Evolutionary conservation across 768 basidiomycete genomes (phyloP).

Genomic region (Exsudoporus frostii): DNA sequence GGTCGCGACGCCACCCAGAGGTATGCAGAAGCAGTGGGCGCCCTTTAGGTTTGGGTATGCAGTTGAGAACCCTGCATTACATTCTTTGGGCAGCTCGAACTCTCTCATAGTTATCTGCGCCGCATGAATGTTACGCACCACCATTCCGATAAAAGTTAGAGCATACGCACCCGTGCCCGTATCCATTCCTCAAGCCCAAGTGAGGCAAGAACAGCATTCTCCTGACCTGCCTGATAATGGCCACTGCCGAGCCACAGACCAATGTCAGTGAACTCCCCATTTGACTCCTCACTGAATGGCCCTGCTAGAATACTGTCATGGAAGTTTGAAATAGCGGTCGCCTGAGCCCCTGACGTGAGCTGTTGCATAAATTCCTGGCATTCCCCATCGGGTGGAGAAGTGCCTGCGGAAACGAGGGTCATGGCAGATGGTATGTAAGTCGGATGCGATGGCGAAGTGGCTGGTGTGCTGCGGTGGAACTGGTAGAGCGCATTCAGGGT

Average conservation of each 20-base stretch:
- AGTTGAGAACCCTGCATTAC: slow-evolving; percentile 7
- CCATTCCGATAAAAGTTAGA: slow-evolving; percentile 4
- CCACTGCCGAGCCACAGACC: slow-evolving; percentile 51
- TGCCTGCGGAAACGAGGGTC: slow-evolving; percentile 9
- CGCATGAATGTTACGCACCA: slow-evolving; percentile 7
- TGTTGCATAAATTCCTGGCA: slow-evolving; percentile 11
- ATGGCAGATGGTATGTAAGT: slow-evolving; percentile 14
- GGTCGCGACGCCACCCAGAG: slow-evolving; percentile 21
- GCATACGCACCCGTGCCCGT: slow-evolving; percentile 8
- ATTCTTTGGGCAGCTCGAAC: slow-evolving; percentile 12
- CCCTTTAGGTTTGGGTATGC: slow-evolving; percentile 11
- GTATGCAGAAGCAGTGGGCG: slow-evolving; percentile 12
- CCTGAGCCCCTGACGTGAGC: slow-evolving; percentile 40
- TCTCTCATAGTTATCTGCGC: slow-evolving; percentile 14
- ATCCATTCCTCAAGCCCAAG: slow-evolving; percentile 32
- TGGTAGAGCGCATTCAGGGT: slow-evolving; percentile 10
- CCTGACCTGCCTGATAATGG: slow-evolving; percentile 29
- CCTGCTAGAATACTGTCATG: slow-evolving; percentile 56
- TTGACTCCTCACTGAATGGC: slow-evolving; percentile 42
- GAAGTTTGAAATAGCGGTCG: slow-evolving; percentile 35
- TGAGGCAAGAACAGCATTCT: slow-evolving; percentile 31
- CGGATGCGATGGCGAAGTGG: slow-evolving; percentile 1
- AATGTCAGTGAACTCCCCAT: slow-evolving; percentile 54
- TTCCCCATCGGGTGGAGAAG: slow-evolving; percentile 3
- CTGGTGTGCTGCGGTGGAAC: neutral